Percentiles rank a stretch among this genome's conserved stretches.
Conservation (phyloP, 441 rosid genomes). For the Brassica balearica region DNA sequence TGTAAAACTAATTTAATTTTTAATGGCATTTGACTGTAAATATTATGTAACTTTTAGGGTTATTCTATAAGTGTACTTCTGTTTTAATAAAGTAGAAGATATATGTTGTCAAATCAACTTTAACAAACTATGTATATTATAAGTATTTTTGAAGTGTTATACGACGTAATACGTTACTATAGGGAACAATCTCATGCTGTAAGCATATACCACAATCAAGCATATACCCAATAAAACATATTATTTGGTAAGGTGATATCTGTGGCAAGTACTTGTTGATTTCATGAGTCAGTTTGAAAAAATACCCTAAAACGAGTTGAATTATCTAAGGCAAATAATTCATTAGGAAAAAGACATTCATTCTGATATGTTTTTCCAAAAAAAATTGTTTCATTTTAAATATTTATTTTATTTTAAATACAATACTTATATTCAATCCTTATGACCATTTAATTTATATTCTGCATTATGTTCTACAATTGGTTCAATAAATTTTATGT, state of each 20-base stretch:
- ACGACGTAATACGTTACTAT: not conserved
- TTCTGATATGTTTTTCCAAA: not conserved
- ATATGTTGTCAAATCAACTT: constrained; percentile 5
- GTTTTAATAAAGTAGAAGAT: not conserved
- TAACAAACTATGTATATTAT: not conserved
- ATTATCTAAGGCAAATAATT: no score
- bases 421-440: not conserved
- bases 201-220: not conserved
- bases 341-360: not conserved
- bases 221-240: not conserved
- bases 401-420: no score
- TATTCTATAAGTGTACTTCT: no score
- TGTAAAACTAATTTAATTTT: no score
- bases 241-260: not conserved
- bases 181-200: not conserved
- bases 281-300: not conserved
- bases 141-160: not conserved
- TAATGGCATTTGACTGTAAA: no score
- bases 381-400: no score
- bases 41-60: no score
- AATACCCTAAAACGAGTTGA: not conserved
- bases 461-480: not conserved
- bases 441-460: no score
- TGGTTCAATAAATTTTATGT: not conserved
- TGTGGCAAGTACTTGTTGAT: not conserved